Percentiles rank a stretch among this genome's conserved stretches.
phyloP scores from a whole-genome alignment of 192 early-diverging fungal species.

The Blastocladiella britannica region DNA sequence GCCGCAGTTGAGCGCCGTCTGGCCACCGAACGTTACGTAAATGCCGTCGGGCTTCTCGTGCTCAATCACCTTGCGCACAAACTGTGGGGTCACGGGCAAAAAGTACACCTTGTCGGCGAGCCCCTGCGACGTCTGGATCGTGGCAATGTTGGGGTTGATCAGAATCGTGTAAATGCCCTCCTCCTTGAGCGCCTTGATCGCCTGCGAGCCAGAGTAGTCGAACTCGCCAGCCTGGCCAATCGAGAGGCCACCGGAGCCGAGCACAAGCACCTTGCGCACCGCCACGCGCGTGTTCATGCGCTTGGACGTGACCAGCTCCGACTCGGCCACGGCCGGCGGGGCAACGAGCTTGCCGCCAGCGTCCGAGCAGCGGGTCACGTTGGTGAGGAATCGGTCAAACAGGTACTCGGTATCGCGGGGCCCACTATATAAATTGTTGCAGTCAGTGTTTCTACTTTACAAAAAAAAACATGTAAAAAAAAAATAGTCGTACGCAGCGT shows the following conservation, averaged over 20 bases:
- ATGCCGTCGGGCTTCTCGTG: conserved; percentile 96
- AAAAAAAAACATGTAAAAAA: too few species aligned
- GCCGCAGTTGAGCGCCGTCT: conserved; percentile 93
- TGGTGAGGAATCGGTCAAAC: conserved; percentile 82
- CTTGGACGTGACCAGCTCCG: conserved; percentile 16
- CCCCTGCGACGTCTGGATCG: conserved; percentile 93
- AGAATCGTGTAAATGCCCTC: conserved; percentile 92
- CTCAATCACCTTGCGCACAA: conserved; percentile 83
- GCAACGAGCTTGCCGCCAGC: conserved; percentile 43
- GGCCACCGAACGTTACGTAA: conserved; percentile 95
- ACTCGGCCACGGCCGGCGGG: conserved; percentile 10
- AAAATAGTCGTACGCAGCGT: too few species aligned
- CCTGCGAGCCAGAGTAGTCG: conserved; percentile 92
- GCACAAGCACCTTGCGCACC: conserved; percentile 86
- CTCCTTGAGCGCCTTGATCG: conserved; percentile 96
- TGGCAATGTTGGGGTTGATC: conserved; percentile 98
- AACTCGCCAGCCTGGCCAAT: conserved; percentile 99
- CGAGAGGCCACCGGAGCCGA: conserved; percentile 89
- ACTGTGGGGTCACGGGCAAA: conserved; percentile 83
- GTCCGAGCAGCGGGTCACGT: conserved; percentile 43
- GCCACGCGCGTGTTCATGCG: conserved; percentile 39
- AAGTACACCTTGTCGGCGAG: conserved; percentile 97
- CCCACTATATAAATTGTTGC: too few species aligned
- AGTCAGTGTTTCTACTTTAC: too few species aligned
- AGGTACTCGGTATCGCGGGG: conserved; percentile 93